These are phyloP conservation scores for Aegilops sharonensis DNA, from an alignment of 176 grass and related monocot genomes.

Conservation along the genomic window DNA sequence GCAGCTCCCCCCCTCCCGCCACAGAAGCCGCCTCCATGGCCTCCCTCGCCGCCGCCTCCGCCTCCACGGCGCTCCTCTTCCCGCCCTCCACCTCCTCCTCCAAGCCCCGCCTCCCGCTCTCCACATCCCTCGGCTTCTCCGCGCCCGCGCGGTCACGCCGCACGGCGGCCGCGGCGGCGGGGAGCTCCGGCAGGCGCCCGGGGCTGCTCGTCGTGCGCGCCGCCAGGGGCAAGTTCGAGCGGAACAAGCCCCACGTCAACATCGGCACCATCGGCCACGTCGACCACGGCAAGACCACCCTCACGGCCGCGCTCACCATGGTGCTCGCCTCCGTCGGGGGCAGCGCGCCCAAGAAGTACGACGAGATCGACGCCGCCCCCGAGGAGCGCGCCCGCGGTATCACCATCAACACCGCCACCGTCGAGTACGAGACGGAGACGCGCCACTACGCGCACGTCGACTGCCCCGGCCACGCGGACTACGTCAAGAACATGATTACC, in stretches of 20 bases:
- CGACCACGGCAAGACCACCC: conserved; percentile 98
- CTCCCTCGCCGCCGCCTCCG: conserved; percentile 40
- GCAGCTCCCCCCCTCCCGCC: neutral
- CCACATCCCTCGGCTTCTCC: conserved; percentile 41
- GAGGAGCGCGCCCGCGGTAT: conserved; percentile 97
- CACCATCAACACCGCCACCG: conserved; percentile 99
- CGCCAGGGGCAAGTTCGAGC: conserved; percentile 89
- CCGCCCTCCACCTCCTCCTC: conserved; percentile 33
- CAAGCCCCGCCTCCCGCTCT: conserved; percentile 45
- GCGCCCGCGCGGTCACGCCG: conserved; percentile 32
- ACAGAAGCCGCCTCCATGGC: conserved; percentile 12
- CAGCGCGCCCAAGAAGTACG: conserved; percentile 94
- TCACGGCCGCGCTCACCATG: conserved; percentile 98
- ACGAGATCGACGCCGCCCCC: conserved; percentile 96
- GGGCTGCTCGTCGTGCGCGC: conserved; percentile 72
- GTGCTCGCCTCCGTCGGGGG: conserved; percentile 78
- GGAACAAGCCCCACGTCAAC: conserved; percentile 95
- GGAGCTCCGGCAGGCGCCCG: conserved; percentile 26
- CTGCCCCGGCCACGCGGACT: conserved; percentile 95
- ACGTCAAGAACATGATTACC: conserved; percentile 99
- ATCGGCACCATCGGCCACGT: conserved; percentile 99
- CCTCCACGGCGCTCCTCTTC: conserved; percentile 39
- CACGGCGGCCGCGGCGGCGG: neutral
- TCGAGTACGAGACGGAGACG: conserved; percentile 97
- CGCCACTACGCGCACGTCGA: conserved; percentile 97